Evolutionary conservation across 139 green algal species (phyloP).

Genomic region (Auxenochlorella pyrenoidosa): DNA sequence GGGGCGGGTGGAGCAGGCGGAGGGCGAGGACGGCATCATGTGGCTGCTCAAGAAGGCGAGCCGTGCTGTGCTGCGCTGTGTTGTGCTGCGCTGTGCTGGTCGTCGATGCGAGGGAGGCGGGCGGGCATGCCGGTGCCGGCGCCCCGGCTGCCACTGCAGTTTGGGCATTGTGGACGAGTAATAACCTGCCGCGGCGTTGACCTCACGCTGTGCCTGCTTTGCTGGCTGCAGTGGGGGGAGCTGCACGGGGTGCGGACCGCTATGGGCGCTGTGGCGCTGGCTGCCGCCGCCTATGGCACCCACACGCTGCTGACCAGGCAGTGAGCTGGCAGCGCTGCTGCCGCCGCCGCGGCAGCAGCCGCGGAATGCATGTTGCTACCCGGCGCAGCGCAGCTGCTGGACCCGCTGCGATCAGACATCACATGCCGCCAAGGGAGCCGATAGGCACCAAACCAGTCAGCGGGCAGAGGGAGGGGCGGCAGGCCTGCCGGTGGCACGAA

Average conservation of each 20-base stretch:
- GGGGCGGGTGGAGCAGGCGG: background rate
- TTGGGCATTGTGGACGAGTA: too few species aligned
- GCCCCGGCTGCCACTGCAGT: background rate
- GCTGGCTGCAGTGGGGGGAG: conserved; percentile 13
- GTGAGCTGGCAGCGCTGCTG: background rate
- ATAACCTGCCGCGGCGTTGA: too few species aligned
- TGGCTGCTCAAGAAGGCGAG: background rate
- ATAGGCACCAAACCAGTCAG: too few species aligned
- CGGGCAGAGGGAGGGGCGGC: too few species aligned
- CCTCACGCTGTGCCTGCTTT: background rate
- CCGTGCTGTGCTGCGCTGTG: background rate
- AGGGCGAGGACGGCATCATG: background rate
- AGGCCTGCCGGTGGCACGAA: too few species aligned
- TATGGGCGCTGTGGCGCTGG: conserved; percentile 5
- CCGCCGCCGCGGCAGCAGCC: too few species aligned
- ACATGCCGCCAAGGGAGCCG: too few species aligned
- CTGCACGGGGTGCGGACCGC: conserved; percentile 6
- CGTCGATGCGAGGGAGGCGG: too few species aligned
- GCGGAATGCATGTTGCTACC: too few species aligned
- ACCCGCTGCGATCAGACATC: too few species aligned
- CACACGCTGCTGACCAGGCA: conserved; percentile 17
- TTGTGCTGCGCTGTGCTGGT: background rate
- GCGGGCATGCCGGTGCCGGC: background rate
- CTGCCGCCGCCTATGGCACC: background rate
- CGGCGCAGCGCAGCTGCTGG: too few species aligned